phyloP scores from a whole-genome alignment of 371 early-diverging fungal genomes.

The Mucor ambiguus region DNA sequence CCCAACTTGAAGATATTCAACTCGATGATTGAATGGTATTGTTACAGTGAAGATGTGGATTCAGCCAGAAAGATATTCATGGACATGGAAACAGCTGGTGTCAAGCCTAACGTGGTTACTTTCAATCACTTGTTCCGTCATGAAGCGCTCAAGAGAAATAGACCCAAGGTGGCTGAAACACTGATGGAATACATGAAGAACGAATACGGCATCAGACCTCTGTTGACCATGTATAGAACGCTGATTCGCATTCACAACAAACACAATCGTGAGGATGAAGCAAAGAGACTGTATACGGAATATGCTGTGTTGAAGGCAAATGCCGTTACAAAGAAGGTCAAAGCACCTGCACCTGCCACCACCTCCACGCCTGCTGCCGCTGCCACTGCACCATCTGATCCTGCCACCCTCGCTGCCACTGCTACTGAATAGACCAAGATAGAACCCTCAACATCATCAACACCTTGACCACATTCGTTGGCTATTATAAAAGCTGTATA shows the following conservation, averaged over 20 bases:
- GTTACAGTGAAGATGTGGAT: constrained; percentile 32
- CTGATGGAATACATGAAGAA: constrained; percentile 43
- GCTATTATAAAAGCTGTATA: not conserved
- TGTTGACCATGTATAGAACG: constrained; percentile 41
- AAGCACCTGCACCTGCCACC: not conserved
- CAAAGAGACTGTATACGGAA: constrained; percentile 29
- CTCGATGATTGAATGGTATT: constrained; percentile 45
- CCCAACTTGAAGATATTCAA: constrained; percentile 37
- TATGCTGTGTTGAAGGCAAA: constrained; percentile 15
- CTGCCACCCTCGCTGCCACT: not conserved
- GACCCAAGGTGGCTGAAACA: constrained; percentile 38
- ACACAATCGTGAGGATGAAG: constrained; percentile 39
- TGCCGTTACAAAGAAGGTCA: not conserved
- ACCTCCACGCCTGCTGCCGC: not conserved
- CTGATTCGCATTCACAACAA: constrained; percentile 44
- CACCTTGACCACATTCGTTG: not conserved
- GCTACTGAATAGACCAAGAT: not conserved
- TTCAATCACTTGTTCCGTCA: constrained; percentile 49
- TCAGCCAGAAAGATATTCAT: constrained; percentile 37
- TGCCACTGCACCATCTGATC: not conserved
- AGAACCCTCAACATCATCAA: not conserved
- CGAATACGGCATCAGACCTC: constrained; percentile 36
- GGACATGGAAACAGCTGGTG: constrained; percentile 37
- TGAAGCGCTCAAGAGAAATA: constrained; percentile 39
- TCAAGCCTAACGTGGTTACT: constrained; percentile 42